Base-by-base conservation (phyloP, 495 filamentous ascomycete species). In the Lindgomyces ingoldianus region DNA sequence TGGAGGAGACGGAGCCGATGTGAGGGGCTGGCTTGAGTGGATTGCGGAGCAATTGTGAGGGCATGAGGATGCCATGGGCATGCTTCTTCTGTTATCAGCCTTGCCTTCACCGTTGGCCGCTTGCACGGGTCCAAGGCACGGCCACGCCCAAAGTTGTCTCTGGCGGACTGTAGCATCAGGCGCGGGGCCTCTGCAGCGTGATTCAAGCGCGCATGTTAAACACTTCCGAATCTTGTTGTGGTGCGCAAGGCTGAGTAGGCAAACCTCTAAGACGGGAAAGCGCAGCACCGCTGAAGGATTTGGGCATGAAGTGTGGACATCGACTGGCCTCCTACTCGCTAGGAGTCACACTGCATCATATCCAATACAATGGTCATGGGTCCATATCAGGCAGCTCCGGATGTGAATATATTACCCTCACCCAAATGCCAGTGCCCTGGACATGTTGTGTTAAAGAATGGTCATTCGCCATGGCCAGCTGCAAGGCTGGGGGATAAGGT, bases 21-120 rank as follows among this genome's bases (percentile, higher is more conserved):
- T 91, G 4, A 83, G 87, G 55, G 86, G 83, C 72, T 97, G 92
- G 91, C 93, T 91, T 82, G 83, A 84, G 61, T 98, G 95, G 95
- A 85, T 98, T 67, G 88, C 63, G 8, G 69, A 68, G 36, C 65
- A 71, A 30, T 45, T 74, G 59, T 73, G 50, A 64, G 41, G 42
- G 47, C 49, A 39, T 51, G 4, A 27, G 18, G 10, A 25, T 58
- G 19, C 19, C 27, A 8, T 24, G 47, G 49, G 30, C 46, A 18
- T 19, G 18, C 24, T 29, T 24, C 26, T 19, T 60, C 14, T 24
- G 16, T 26, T 33, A 48, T 52, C 47, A 62, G 48, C 49, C 58
- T 49, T 52, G 57, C 18, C 57, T 6, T n/a, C n/a, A n/a, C n/a
- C 21, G 48, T 16, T 3, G 3, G 21, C 11, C 48, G 48, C 9